Percentiles rank a stretch among this genome's conserved stretches.
These are phyloP conservation scores for Aegilops sharonensis DNA, from an alignment of 176 grass and related monocot genomes.

Conservation along the genomic window DNA sequence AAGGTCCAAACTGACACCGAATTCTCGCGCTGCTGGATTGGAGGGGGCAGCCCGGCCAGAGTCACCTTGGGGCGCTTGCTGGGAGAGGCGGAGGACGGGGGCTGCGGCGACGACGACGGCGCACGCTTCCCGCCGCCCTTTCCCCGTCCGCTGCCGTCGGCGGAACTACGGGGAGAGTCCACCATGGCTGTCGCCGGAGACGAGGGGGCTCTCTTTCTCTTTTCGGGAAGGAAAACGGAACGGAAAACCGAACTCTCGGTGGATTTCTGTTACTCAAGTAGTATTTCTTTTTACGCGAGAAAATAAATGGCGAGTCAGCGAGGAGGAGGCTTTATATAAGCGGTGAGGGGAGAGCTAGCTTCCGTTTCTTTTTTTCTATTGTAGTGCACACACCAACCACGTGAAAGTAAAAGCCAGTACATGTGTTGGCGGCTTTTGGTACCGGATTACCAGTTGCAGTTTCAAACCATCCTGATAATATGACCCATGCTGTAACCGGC, in stretches of 20 bases:
- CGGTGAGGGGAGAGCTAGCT: too few relatives aligned
- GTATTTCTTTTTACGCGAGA: background rate
- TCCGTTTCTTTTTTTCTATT: too few relatives aligned
- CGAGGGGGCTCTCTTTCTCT: background rate
- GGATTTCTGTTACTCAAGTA: background rate
- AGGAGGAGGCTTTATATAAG: background rate
- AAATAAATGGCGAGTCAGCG: background rate
- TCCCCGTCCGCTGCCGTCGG: background rate
- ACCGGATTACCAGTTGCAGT: too few relatives aligned
- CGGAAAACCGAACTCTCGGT: background rate
- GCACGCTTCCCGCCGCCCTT: background rate
- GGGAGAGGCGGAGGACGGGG: background rate
- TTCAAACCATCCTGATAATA: too few relatives aligned
- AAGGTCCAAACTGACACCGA: background rate
- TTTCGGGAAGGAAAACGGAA: background rate
- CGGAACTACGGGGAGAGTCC: background rate
- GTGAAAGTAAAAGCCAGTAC: too few relatives aligned
- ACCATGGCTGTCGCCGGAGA: background rate
- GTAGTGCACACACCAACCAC: too few relatives aligned
- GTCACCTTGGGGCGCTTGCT: background rate
- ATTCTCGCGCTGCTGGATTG: background rate
- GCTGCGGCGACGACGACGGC: background rate
- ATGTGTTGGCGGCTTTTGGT: too few relatives aligned
- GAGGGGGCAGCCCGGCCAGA: background rate
- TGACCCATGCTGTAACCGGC: too few relatives aligned